Evolutionary conservation across 1,284 basidiomycete genomes (phyloP).

Genomic region (Anthracocystis setariae): DNA sequence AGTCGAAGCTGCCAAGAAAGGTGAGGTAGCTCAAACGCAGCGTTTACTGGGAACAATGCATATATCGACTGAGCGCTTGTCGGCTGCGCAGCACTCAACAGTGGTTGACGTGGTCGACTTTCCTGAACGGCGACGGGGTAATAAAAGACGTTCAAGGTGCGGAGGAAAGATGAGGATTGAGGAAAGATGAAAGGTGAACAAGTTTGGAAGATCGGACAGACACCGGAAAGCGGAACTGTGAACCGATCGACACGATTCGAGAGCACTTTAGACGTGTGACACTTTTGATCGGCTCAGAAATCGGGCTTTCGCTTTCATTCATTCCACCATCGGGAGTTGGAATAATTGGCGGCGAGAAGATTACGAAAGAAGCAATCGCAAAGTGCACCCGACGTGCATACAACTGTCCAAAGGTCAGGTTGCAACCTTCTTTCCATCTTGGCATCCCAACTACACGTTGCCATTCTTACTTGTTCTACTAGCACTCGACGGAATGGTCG

Average conservation of each 20-base stretch:
- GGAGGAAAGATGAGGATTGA: background rate
- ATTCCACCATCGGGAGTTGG: too few relatives aligned
- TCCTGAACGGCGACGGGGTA: background rate
- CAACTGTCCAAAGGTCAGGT: too few relatives aligned
- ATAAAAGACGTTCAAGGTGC: background rate
- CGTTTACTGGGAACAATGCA: conserved; percentile 15
- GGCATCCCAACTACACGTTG: background rate
- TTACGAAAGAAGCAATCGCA: too few relatives aligned
- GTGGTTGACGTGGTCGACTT: background rate
- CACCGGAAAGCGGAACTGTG: too few relatives aligned
- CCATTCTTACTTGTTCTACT: background rate
- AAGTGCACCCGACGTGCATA: too few relatives aligned
- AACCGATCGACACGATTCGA: background rate
- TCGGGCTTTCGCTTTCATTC: conserved; percentile 1
- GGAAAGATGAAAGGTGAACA: background rate
- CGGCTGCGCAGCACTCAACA: conserved; percentile 4
- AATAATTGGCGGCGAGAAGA: too few relatives aligned
- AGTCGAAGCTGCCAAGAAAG: background rate
- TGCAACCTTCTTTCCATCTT: background rate
- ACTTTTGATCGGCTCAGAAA: background rate
- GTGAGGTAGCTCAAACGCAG: background rate
- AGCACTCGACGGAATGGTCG: conserved; percentile 21
- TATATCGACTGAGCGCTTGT: background rate
- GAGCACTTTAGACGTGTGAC: background rate
- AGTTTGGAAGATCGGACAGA: background rate